Conservation (phyloP, 129 eudicot genomes). For the Tagetes patula region DNA sequence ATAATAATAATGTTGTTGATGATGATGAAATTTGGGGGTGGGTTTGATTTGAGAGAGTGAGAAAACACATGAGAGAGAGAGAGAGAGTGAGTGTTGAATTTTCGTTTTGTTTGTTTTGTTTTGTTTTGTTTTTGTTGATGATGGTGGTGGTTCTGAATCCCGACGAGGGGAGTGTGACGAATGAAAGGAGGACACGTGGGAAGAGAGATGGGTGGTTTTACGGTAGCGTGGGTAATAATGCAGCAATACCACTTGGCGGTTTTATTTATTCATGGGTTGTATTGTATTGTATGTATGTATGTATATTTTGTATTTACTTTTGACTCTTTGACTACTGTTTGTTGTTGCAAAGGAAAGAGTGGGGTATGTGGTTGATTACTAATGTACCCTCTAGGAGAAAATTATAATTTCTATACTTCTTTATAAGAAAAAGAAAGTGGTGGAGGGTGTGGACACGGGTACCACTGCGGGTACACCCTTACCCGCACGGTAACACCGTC, state of each 20-base stretch:
- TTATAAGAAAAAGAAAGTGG: too few relatives aligned
- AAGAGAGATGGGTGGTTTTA: constrained; percentile 22
- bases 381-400: background rate
- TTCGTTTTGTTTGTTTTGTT: constrained; percentile 27
- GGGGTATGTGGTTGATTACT: constrained; percentile 38
- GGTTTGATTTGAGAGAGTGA: constrained; percentile 31
- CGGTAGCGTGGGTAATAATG: constrained; percentile 43
- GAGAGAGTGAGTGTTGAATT: constrained; percentile 36
- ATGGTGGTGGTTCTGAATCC: constrained; percentile 41
- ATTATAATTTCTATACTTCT: too few relatives aligned
- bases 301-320: constrained; percentile 2
- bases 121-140: background rate
- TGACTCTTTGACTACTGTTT: constrained; percentile 40
- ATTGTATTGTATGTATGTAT: constrained; percentile 30
- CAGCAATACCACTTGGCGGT: constrained; percentile 34
- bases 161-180: constrained; percentile 38
- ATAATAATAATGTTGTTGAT: background rate
- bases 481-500: too few relatives aligned
- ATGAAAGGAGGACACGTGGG: constrained; percentile 45
- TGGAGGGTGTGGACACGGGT: too few relatives aligned
- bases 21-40: constrained; percentile 31
- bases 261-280: constrained; percentile 1
- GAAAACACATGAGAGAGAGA: constrained; percentile 47
- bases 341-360: constrained; percentile 26
- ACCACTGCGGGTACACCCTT: too few relatives aligned